Conservation (phyloP, 768 basidiomycete genomes). For the Amanita molliuscula region DNA sequence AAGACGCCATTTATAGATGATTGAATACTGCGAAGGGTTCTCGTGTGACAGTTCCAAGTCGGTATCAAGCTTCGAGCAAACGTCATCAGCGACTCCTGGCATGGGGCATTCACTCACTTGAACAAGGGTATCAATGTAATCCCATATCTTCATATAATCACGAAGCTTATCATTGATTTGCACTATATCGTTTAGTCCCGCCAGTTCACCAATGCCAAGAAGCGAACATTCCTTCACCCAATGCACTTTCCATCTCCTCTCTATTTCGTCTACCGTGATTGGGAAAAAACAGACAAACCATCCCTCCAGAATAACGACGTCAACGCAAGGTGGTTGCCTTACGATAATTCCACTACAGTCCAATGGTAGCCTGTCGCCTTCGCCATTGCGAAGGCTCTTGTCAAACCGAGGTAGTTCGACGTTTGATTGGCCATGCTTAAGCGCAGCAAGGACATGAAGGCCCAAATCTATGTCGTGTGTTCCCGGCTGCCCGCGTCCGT, state of each 20-base stretch:
- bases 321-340: conserved; percentile 28
- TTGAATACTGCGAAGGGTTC: conserved; percentile 25
- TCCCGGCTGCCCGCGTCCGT: conserved; percentile 86
- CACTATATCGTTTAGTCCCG: conserved; percentile 41
- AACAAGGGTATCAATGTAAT: conserved; percentile 60
- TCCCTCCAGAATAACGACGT: conserved; percentile 89
- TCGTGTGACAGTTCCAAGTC: conserved; percentile 17
- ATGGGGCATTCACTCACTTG: conserved; percentile 38
- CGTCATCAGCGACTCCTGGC: neutral
- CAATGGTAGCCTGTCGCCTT: conserved; percentile 68
- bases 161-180: conserved; percentile 54
- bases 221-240: conserved; percentile 29
- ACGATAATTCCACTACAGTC: conserved; percentile 33
- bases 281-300: conserved; percentile 92
- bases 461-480: conserved; percentile 82
- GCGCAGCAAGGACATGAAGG: conserved; percentile 31
- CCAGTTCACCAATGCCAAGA: conserved; percentile 27
- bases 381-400: conserved; percentile 70
- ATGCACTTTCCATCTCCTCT: conserved; percentile 38
- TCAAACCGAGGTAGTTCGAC: conserved; percentile 75
- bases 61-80: conserved; percentile 14
- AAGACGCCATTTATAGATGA: conserved; percentile 81
- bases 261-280: conserved; percentile 37
- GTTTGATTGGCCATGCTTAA: conserved; percentile 34
- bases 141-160: conserved; percentile 60